A percentile compares a stretch with the other conserved stretches of the same genome.
Conservation (phyloP, 768 basidiomycete genomes). For the Boletus sensibilis region DNA sequence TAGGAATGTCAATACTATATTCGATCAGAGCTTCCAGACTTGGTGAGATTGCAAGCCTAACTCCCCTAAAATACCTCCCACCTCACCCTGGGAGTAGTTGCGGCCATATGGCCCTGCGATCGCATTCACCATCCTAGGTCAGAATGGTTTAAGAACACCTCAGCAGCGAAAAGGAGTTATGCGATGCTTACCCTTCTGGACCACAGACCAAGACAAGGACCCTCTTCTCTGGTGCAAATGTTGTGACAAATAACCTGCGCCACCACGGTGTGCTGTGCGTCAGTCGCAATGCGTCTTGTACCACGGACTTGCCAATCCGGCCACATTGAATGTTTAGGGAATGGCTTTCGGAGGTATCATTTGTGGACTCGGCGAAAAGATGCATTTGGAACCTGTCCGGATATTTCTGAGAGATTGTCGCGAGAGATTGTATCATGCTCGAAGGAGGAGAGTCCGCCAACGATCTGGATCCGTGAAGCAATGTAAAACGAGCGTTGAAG, state of each 20-base stretch:
- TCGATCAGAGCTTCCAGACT: constrained; percentile 62
- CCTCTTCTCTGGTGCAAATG: constrained; percentile 35
- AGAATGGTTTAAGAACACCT: neutral
- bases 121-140: constrained; percentile 65
- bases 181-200: constrained; percentile 66
- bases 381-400: constrained; percentile 56
- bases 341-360: constrained; percentile 18
- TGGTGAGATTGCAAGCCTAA: constrained; percentile 61
- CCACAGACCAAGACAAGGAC: constrained; percentile 77
- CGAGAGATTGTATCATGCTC: constrained; percentile 53
- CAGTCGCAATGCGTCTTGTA: constrained; percentile 44
- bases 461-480: constrained; percentile 68
- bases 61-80: constrained; percentile 65
- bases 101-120: constrained; percentile 77
- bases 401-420: constrained; percentile 44
- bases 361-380: constrained; percentile 59
- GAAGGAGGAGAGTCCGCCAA: constrained; percentile 69
- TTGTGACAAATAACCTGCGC: constrained; percentile 13
- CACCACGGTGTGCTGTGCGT: constrained; percentile 32
- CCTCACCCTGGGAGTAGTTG: constrained; percentile 70
- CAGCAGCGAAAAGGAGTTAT: neutral
- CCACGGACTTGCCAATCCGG: constrained; percentile 50
- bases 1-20: neutral
- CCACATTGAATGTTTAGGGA: constrained; percentile 41
- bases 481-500: constrained; percentile 56